Conservation (phyloP, 805 yeast genomes). For the Sungouiozyma intestinalis region DNA sequence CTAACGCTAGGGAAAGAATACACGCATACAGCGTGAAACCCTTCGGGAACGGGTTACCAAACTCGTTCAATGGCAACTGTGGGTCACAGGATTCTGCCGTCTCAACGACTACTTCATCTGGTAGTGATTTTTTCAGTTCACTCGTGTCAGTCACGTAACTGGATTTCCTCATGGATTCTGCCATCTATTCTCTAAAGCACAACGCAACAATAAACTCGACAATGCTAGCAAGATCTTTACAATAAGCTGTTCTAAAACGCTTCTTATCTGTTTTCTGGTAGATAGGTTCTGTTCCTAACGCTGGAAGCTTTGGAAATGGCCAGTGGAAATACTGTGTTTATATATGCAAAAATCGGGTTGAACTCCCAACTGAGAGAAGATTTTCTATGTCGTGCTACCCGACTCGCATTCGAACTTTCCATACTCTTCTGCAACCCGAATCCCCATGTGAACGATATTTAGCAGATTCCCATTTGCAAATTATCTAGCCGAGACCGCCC, state of each 20-base stretch:
- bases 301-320: too few species aligned
- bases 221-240: neutral
- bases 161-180: neutral
- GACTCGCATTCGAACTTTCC: too few species aligned
- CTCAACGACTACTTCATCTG: neutral
- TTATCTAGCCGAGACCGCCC: too few species aligned
- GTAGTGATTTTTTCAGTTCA: neutral
- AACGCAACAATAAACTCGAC: neutral
- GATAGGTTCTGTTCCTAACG: neutral
- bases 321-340: too few species aligned
- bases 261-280: too few species aligned
- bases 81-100: neutral
- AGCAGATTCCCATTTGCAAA: too few species aligned
- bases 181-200: neutral
- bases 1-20: slow-evolving; percentile 12
- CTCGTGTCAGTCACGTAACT: neutral
- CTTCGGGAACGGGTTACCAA: slow-evolving; percentile 4
- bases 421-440: too few species aligned
- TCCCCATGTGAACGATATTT: too few species aligned
- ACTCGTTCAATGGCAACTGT: slow-evolving; percentile 1
- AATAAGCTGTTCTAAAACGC: neutral
- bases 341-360: too few species aligned
- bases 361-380: too few species aligned
- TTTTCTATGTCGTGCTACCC: too few species aligned
- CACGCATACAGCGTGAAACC: slow-evolving; percentile 9